These are phyloP conservation scores for Harrya chromipes DNA, from an alignment of 768 basidiomycete genomes.

Conservation along the genomic window DNA sequence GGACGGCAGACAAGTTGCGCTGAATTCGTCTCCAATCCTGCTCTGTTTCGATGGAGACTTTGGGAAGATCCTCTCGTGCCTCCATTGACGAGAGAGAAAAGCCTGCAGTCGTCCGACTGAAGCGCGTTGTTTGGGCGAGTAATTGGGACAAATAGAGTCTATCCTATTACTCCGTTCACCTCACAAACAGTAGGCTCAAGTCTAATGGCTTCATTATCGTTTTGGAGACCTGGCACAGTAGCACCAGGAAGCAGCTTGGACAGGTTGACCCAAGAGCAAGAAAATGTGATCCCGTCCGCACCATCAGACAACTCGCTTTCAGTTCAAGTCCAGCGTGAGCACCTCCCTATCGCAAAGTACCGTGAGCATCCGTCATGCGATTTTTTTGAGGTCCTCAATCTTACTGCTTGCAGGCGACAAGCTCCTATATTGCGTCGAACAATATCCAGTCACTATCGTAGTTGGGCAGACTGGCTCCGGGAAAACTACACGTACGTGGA, in stretches of 20 bases:
- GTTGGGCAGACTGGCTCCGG: conserved; percentile 97
- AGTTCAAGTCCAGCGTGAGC: conserved; percentile 72
- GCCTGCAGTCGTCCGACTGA: too few relatives aligned
- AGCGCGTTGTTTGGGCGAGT: conserved; percentile 6
- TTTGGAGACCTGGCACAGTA: conserved; percentile 88
- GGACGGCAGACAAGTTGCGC: conserved; percentile 46
- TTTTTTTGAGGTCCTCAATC: not conserved
- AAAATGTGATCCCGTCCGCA: conserved; percentile 63
- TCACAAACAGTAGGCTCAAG: not conserved
- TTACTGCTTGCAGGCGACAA: conserved; percentile 54
- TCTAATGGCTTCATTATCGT: conserved; percentile 55
- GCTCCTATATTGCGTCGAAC: conserved; percentile 81
- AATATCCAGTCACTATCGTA: conserved; percentile 78
- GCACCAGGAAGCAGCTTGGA: conserved; percentile 88
- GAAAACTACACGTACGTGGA: conserved; percentile 87
- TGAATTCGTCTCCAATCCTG: conserved; percentile 66
- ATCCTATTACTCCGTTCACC: too few relatives aligned
- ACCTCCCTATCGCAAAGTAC: conserved; percentile 89
- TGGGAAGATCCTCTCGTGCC: conserved; percentile 41
- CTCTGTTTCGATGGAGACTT: conserved; percentile 63
- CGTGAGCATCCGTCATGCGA: conserved; percentile 42
- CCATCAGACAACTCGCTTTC: conserved; percentile 53
- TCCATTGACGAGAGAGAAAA: conserved; percentile 14
- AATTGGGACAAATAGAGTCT: not conserved
- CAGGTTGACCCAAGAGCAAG: conserved; percentile 75